Evolutionary conservation across 1,284 basidiomycete genomes (phyloP).

Genomic region (Apiotrichum domesticum): DNA sequence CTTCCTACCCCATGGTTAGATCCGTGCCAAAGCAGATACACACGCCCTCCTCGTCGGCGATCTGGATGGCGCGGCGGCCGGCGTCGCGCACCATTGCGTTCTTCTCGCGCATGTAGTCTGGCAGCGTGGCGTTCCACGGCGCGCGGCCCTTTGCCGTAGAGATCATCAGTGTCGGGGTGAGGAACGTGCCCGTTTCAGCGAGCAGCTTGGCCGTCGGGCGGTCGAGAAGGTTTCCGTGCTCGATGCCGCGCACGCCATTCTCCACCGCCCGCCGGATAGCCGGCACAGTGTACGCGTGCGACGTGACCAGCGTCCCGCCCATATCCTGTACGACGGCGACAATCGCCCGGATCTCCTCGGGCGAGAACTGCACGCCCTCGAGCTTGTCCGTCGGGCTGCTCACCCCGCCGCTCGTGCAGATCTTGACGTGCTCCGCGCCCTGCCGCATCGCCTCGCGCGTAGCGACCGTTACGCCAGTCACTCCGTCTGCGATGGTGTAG

Average conservation of each 20-base stretch:
- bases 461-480: neutral
- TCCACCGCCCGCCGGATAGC: conserved; percentile 34
- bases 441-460: conserved; percentile 13
- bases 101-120: conserved; percentile 17
- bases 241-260: conserved; percentile 47
- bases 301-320: conserved; percentile 36
- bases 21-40: conserved; percentile 23
- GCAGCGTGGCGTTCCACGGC: conserved; percentile 17
- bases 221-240: conserved; percentile 49
- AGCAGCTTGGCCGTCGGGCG: conserved; percentile 26
- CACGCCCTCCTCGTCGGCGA: conserved; percentile 29
- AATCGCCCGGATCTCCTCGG: conserved; percentile 52
- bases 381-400: conserved; percentile 44
- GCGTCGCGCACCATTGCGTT: conserved; percentile 17
- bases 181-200: conserved; percentile 46
- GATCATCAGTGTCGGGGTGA: conserved; percentile 50
- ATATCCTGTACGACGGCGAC: conserved; percentile 50
- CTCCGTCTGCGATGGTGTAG: conserved; percentile 9
- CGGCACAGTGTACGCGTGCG: conserved; percentile 32
- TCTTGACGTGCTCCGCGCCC: conserved; percentile 21
- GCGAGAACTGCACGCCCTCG: conserved; percentile 51
- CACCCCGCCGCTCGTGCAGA: conserved; percentile 14
- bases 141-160: conserved; percentile 16
- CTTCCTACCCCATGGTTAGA: conserved; percentile 4
- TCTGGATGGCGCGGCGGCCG: conserved; percentile 17